phyloP scores from a whole-genome alignment of 2,329 filamentous ascomycete genomes.

The Exophiala oligosperma region DNA sequence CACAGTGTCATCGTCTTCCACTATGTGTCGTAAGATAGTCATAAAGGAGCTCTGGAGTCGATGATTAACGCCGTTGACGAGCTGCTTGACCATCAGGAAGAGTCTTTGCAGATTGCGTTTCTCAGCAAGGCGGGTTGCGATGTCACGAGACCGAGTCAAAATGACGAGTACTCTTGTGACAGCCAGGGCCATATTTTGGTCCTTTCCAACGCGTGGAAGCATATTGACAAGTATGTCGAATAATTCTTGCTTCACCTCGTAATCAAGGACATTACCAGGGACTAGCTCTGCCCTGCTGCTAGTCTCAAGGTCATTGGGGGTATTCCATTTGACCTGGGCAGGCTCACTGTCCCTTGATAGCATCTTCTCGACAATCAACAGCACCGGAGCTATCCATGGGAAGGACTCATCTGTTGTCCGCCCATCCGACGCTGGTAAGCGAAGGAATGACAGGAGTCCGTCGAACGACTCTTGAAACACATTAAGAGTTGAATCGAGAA shows the following conservation, averaged over 20 bases:
- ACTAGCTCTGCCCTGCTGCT: constrained; percentile 56
- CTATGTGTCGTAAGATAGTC: constrained; percentile 84
- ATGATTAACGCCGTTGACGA: constrained; percentile 75
- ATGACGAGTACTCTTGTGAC: constrained; percentile 82
- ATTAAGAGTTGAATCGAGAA: constrained; percentile 75
- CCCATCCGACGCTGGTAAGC: constrained; percentile 54
- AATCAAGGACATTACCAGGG: constrained; percentile 61
- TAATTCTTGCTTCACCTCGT: constrained; percentile 67
- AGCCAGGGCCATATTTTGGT: constrained; percentile 79
- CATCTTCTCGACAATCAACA: constrained; percentile 86
- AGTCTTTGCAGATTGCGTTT: constrained; percentile 86
- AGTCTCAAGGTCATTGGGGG: constrained; percentile 48
- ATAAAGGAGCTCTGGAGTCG: constrained; percentile 72
- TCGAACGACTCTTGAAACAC: constrained; percentile 71
- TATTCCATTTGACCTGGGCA: constrained; percentile 68
- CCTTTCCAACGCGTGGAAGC: constrained; percentile 82
- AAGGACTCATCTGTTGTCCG: constrained; percentile 75
- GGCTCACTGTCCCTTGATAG: constrained; percentile 88
- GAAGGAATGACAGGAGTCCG: constrained; percentile 76
- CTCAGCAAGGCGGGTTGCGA: constrained; percentile 76
- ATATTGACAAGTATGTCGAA: constrained; percentile 79
- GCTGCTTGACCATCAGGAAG: constrained; percentile 93
- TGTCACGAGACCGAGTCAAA: constrained; percentile 73
- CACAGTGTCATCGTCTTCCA: constrained; percentile 89
- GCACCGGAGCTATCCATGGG: constrained; percentile 87